Percentiles rank a stretch among this genome's conserved stretches.
phyloP scores from a whole-genome alignment of 805 yeast species.

The Sugiyamaella americana region DNA sequence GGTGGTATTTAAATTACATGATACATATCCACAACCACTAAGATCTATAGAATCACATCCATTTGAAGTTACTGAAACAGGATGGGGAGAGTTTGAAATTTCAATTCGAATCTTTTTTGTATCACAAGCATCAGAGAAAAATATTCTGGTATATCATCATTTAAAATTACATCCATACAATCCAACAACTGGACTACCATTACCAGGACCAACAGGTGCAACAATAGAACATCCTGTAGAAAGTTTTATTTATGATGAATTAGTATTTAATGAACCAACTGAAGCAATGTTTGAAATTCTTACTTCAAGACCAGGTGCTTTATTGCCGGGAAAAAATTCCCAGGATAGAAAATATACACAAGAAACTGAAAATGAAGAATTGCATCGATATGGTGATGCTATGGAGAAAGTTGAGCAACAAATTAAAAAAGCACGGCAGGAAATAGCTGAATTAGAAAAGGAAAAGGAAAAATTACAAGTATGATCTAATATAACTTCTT shows the following conservation, averaged over 20 bases:
- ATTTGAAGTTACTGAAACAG: constrained; percentile 91
- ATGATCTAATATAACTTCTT: too few species aligned
- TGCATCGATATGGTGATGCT: constrained; percentile 48
- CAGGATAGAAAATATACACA: constrained; percentile 28
- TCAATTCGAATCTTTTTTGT: constrained; percentile 80
- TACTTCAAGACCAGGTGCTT: constrained; percentile 42
- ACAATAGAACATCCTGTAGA: constrained; percentile 37
- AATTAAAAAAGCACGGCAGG: constrained; percentile 38
- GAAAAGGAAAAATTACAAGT: constrained; percentile 19
- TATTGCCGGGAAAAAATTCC: constrained; percentile 28
- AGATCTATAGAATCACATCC: constrained; percentile 87
- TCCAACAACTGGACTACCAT: constrained; percentile 13
- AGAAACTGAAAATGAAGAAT: constrained; percentile 60
- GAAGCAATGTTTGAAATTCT: constrained; percentile 76
- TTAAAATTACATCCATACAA: constrained; percentile 85
- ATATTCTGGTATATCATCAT: constrained; percentile 79
- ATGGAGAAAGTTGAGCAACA: constrained; percentile 40
- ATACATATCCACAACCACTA: constrained; percentile 83
- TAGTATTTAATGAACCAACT: constrained; percentile 93
- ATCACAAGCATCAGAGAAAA: constrained; percentile 73
- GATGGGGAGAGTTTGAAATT: constrained; percentile 99
- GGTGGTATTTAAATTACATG: constrained; percentile 92
- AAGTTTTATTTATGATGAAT: constrained; percentile 72
- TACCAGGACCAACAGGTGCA: constrained; percentile 6
- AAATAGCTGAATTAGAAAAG: constrained; percentile 31